phyloP scores from a whole-genome alignment of 73 alveolate genomes.

The Tetrahymena malaccensis region DNA sequence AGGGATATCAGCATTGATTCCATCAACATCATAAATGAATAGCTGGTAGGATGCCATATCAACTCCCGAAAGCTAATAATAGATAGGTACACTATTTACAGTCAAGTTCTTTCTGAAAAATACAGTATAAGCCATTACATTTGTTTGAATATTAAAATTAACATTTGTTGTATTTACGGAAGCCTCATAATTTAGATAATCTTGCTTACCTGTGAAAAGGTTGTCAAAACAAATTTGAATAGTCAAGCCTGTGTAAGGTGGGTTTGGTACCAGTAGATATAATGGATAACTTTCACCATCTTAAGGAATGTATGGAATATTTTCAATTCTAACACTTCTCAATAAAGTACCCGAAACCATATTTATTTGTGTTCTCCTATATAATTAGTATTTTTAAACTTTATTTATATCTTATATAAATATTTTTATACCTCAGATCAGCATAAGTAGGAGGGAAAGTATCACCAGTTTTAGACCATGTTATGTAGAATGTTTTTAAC shows the following conservation, averaged over 20 bases:
- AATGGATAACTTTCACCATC: slow-evolving; percentile 38
- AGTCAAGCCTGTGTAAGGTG: slow-evolving; percentile 18
- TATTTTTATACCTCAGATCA: neutral
- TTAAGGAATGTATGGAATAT: slow-evolving; percentile 27
- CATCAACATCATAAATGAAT: neutral
- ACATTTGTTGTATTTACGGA: neutral
- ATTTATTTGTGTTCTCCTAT: slow-evolving; percentile 1
- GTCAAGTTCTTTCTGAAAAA: slow-evolving; percentile 17
- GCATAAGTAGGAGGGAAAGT: slow-evolving; percentile 42
- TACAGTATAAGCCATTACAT: neutral
- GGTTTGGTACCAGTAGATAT: slow-evolving; percentile 17
- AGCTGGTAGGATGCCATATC: neutral
- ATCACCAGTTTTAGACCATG: slow-evolving; percentile 42
- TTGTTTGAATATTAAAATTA: neutral
- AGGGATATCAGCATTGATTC: neutral
- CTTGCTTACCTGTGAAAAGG: slow-evolving; percentile 4
- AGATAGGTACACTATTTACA: neutral
- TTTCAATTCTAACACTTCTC: slow-evolving; percentile 11
- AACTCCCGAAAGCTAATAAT: neutral
- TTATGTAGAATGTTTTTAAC: slow-evolving; percentile 2
- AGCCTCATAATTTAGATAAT: neutral
- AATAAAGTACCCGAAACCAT: slow-evolving; percentile 30
- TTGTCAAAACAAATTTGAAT: slow-evolving; percentile 7
- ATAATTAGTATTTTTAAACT: too few relatives aligned
- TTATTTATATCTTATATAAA: too few relatives aligned